Base-by-base conservation (phyloP, 441 rosid genomes). In the Populus hybrid region DNA sequence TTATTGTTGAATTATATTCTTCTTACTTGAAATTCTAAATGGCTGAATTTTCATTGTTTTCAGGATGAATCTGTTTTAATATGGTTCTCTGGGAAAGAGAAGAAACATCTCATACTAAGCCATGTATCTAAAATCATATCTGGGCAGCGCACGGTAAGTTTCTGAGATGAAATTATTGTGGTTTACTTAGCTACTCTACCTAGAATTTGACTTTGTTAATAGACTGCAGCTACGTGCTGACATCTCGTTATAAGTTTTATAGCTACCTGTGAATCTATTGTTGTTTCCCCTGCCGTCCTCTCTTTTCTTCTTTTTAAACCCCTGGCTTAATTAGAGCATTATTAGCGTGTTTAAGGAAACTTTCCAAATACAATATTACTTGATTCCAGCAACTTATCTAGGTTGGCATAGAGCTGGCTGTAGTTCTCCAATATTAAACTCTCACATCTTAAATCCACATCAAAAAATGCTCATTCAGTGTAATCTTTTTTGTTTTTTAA, bases 141-240 rank as follows among this genome's bases (percentile, higher is more conserved):
- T 21, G 97, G 98, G 82, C 98, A 95, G 79, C 96, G 97, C 61
- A 95, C 98, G 18, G 98, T 95, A 84, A 90, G 97, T 90, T 85
- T 69, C 69, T 65, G 68, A 28, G 42, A 26, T n/a, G 35, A 61
- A 70, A 65, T 67, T 50, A 24, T 23, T 38, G 12, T 82, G 2
- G 16, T 77, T 76, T 78, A 12, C 73, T 16, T 19, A 2, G 69
- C 23, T 18, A 36, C 59, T 68, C 2, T 4, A 19, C 34, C 34
- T 73, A 26, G 1, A 69, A n/a, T 71, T 23, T 77, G 23, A 23
- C 61, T 14, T 23, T 69, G 32, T 16, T 8, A 72, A 14, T 38
- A 19, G 38, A 14, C 65, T 61, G 53, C 46, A 38, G 34, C 46
- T 74, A 67, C 30, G 9, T 26, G 10, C 69, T 26, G n/a, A 16